Evolutionary conservation across 306 rosid species (phyloP).

Genomic region (Lithocarpus polystachyus): DNA sequence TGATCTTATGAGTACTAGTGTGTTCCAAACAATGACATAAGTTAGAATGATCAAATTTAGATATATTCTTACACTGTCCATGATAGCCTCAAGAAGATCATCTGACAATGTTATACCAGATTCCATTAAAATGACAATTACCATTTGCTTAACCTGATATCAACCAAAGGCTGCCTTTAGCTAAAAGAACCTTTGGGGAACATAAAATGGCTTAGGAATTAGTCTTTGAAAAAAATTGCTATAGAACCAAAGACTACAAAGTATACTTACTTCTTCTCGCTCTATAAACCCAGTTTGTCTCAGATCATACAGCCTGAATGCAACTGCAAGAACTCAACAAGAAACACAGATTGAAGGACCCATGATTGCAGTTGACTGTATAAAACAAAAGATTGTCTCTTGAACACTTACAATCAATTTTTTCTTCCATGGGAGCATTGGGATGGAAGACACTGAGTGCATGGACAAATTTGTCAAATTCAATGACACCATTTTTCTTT

Average conservation of each 20-base stretch:
- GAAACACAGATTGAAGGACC: constrained; percentile 12
- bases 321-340: constrained; percentile 48
- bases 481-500: constrained; percentile 75
- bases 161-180: constrained; percentile 21
- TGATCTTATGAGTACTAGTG: background rate
- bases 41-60: background rate
- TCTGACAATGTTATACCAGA: constrained; percentile 57
- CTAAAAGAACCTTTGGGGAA: background rate
- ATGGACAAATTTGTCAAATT: constrained; percentile 76
- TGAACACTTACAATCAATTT: constrained; percentile 67
- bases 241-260: too few relatives aligned
- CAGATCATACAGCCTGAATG: constrained; percentile 76
- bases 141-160: constrained; percentile 82
- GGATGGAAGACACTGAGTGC: constrained; percentile 76
- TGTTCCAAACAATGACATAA: background rate
- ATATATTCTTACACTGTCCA: constrained; percentile 47
- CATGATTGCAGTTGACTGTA: constrained; percentile 10
- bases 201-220: background rate
- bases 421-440: constrained; percentile 59
- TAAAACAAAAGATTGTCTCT: constrained; percentile 4
- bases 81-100: constrained; percentile 72
- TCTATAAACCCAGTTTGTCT: constrained; percentile 79
- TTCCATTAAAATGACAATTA: constrained; percentile 66
- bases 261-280: constrained; percentile 69
- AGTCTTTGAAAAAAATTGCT: too few relatives aligned